Base-by-base conservation (phyloP, 116 monocot species). In the Phalaenopsis hybrid region DNA sequence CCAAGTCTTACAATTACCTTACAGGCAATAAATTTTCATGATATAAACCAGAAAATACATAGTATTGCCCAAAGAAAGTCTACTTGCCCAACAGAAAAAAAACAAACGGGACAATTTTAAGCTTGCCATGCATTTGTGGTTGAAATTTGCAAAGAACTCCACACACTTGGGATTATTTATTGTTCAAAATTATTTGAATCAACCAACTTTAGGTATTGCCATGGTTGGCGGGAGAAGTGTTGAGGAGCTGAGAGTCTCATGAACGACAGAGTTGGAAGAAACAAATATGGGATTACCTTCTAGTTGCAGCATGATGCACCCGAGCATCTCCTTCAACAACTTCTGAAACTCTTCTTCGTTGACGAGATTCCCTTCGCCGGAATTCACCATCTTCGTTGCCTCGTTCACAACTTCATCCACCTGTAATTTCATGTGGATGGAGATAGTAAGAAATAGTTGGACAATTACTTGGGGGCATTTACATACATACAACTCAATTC, bases 331-430 rank as follows among this genome's bases (percentile, higher is more conserved):
- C 3, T 77, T 86, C 58, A 90, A 52, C 5, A 37, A 37, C 74
- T 88, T 82, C 82, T 88, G 84, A 79, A 86, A 88, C 84, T 84
- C 88, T 8, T 84, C 84, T 81, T 86, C 84, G 3, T 86, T 76
- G 33, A 83, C 48, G 0, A 69, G 50, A 34, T 76, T 86, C 28
- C 84, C 88, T 25, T 88, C 90, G 16, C 83, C 88, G 20, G 78
- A 81, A 7, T 59, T 46, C 51, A 84, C 86, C 84, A 79, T 82
- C 69, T 82, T 86, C 43, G 84, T 50, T 0, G 82, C 82, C 25
- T 88, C 88, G 11, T 88, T 63, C 33, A 90, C 70, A 1, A 88
- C 65, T 25, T 13, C 88, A 84, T 90, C 88, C 0, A 90, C 78
- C 90, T 90, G 79, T 46, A 13, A 15, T 55, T 55, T 15, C 15